Percentiles rank a stretch among this genome's conserved stretches.
phyloP scores from a whole-genome alignment of 1,139 yeast species.

The Geotrichum phurueaensis region DNA sequence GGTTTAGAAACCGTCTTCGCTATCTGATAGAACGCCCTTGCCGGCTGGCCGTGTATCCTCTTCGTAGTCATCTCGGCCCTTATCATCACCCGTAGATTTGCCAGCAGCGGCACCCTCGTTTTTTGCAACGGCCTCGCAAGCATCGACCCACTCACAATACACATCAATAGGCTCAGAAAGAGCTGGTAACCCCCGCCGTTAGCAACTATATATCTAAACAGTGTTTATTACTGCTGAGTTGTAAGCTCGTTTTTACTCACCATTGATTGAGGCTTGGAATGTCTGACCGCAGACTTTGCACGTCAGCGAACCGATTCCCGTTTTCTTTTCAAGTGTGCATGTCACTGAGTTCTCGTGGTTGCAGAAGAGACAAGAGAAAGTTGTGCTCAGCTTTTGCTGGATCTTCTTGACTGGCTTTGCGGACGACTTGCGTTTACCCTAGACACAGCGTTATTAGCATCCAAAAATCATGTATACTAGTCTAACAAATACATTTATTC shows the following conservation, averaged over 20 bases:
- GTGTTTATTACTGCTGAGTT: constrained; percentile 19
- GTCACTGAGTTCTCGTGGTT: constrained; percentile 91
- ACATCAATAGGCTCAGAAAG: constrained; percentile 87
- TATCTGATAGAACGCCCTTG: constrained; percentile 4
- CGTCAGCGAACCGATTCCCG: constrained; percentile 74
- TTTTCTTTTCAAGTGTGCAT: constrained; percentile 81
- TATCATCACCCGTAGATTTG: neutral
- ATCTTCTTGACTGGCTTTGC: constrained; percentile 74
- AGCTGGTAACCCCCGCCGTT: constrained; percentile 24
- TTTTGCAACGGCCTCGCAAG: constrained; percentile 91
- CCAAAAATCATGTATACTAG: neutral
- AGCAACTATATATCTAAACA: neutral
- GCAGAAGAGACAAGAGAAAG: constrained; percentile 89
- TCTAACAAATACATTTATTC: neutral
- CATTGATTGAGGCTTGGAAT: constrained; percentile 84
- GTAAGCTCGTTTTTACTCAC: constrained; percentile 27
- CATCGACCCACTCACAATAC: constrained; percentile 97
- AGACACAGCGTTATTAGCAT: neutral
- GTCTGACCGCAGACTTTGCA: constrained; percentile 95
- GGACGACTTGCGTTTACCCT: constrained; percentile 91
- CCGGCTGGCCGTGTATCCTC: constrained; percentile 1
- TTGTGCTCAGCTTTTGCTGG: constrained; percentile 74
- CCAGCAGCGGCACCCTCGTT: constrained; percentile 37
- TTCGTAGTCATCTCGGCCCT: neutral
- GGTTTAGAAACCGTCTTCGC: constrained; percentile 11